Base-by-base conservation (phyloP, 768 basidiomycete species). In the Leccinum boreale region DNA sequence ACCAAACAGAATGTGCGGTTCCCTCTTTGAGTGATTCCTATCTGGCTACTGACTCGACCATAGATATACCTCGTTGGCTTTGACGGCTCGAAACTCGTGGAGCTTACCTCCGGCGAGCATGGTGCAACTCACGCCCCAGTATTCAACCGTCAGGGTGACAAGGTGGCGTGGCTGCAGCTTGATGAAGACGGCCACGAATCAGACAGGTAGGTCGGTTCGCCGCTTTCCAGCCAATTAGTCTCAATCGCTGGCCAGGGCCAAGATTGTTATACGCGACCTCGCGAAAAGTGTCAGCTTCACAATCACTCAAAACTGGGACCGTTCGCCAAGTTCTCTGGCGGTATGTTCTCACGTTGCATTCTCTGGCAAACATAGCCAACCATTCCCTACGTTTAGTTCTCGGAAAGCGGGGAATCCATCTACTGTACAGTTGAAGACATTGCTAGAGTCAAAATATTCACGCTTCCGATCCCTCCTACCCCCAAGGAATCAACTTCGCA, bases 161-260 rank as follows among this genome's bases (percentile, higher is more conserved):
- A 88, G 70, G 85, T 84, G 2, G 93, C 90, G 1, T 98, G 95
- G 95, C 74, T 92, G 39, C 90, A 98, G 70, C 81, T 94, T 60
- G 85, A 87, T 52, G 70, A 89, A 67, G 93, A 98, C 64, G 94
- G 95, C 2, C 89, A 94, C 63, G 95, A 98, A 73, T 80, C 88
- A 52, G 95, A 96, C 73, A 83, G 89, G 86, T 85, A 58, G 45
- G 69, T 55, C 42, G 49, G 24, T 29, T 57, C 42, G 2, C 28
- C 8, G 3, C 5, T 24, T 12, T 26, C 1, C 24, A 23, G 14
- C 14, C 19, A 28, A 11, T 39, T 12, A 12, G 10, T 47, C 55
- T 62, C 31, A 62, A 23, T 11, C 11, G 17, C 21, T 24, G 55
- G 44, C 0, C 61, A 90, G 91, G 59, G 81, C 83, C 8, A 89